phyloP scores from a whole-genome alignment of 2,329 filamentous ascomycete genomes.

The Colletotrichum tropicale region DNA sequence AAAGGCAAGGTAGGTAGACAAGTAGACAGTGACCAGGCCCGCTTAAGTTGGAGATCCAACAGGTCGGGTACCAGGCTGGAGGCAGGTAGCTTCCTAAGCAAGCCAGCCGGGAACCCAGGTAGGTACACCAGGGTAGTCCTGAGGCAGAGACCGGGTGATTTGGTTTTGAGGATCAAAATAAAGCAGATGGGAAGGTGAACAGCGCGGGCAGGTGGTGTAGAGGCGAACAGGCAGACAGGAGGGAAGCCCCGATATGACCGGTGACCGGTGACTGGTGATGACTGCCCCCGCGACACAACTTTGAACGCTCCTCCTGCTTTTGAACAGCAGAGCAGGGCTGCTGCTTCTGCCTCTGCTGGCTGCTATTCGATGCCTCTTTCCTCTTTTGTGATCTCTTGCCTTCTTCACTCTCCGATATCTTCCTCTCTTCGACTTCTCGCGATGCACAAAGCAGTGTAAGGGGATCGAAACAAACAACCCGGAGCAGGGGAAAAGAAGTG shows the following conservation, averaged over 20 bases:
- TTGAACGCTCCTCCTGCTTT: neutral
- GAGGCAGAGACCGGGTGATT: neutral
- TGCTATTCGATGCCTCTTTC: neutral
- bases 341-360: neutral
- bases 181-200: slow-evolving; percentile 18
- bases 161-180: neutral
- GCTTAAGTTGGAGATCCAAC: slow-evolving; percentile 16
- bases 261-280: neutral
- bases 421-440: neutral
- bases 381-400: neutral
- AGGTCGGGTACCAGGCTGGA: neutral
- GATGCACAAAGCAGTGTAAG: neutral
- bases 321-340: neutral
- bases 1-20: neutral
- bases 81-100: neutral
- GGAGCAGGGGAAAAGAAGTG: neutral
- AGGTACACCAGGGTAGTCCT: neutral
- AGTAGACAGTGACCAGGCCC: neutral
- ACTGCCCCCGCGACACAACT: neutral
- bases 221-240: neutral
- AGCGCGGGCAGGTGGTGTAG: neutral
- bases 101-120: neutral
- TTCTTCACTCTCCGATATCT: neutral
- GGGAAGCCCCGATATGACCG: neutral
- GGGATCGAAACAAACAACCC: neutral